A percentile compares a stretch with the other conserved stretches of the same genome.
phyloP scores from a whole-genome alignment of 768 basidiomycete genomes.

The Crucibulum laeve region DNA sequence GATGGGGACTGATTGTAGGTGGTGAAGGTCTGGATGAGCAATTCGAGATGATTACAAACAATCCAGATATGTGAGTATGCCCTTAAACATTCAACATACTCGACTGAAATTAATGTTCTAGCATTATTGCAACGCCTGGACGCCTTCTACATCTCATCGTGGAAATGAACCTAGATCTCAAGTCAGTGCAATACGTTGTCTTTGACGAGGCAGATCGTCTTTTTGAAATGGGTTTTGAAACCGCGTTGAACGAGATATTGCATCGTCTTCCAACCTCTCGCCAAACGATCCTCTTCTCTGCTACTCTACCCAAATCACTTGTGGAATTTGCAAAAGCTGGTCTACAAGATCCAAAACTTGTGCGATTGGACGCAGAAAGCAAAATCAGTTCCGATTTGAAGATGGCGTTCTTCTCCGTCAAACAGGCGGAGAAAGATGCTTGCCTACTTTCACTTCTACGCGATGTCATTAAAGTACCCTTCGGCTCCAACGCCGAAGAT shows the following conservation, averaged over 20 bases:
- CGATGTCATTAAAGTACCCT: conserved; percentile 82
- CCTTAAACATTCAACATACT: conserved; percentile 6
- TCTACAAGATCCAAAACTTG: conserved; percentile 86
- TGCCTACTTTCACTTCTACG: conserved; percentile 79
- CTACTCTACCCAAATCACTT: conserved; percentile 91
- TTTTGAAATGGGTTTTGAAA: conserved; percentile 97
- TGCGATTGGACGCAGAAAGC: conserved; percentile 93
- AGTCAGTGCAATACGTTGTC: conserved; percentile 83
- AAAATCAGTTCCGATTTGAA: conserved; percentile 92
- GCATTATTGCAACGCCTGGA: conserved; percentile 97
- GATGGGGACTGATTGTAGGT: conserved; percentile 95
- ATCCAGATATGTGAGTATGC: conserved; percentile 85
- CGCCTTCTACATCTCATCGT: conserved; percentile 94
- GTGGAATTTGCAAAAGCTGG: conserved; percentile 99
- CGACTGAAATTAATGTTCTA: conserved; percentile 25
- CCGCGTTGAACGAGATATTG: conserved; percentile 87
- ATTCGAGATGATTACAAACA: conserved; percentile 90
- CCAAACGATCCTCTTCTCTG: conserved; percentile 94
- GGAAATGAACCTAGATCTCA: conserved; percentile 93
- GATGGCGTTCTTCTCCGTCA: conserved; percentile 93
- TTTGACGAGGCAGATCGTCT: conserved; percentile 98
- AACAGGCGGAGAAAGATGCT: conserved; percentile 92
- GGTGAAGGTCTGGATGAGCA: conserved; percentile 96
- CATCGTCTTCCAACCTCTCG: conserved; percentile 81
- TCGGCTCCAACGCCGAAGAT: conserved; percentile 31